Percentiles rank a stretch among this genome's conserved stretches.
Evolutionary conservation across 768 basidiomycete genomes (phyloP).

Genomic region (Tremella mesenterica): DNA sequence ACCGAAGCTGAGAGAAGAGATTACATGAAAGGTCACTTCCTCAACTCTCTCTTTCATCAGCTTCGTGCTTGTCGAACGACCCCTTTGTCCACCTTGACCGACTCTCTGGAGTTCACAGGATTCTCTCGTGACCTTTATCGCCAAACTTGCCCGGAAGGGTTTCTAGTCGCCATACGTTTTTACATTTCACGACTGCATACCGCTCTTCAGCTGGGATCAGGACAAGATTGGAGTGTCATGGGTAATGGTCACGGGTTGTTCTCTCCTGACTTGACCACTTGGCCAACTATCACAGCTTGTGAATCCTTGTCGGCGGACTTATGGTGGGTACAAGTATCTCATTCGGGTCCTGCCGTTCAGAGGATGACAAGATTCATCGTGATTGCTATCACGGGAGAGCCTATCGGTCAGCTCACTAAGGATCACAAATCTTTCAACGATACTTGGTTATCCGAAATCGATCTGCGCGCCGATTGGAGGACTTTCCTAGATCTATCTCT

Average conservation of each 20-base stretch:
- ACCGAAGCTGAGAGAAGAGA: background rate
- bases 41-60: constrained; percentile 4
- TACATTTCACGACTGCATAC: constrained; percentile 20
- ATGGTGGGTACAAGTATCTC: constrained; percentile 6
- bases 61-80: constrained; percentile 3
- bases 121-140: constrained; percentile 9
- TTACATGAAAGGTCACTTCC: constrained; percentile 7
- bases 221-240: constrained; percentile 11
- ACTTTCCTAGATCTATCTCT: background rate
- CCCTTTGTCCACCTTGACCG: background rate
- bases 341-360: constrained; percentile 1
- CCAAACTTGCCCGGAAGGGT: background rate
- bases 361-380: constrained; percentile 18
- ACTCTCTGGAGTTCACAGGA: constrained; percentile 13
- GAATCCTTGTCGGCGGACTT: constrained; percentile 9
- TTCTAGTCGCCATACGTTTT: constrained; percentile 19
- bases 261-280: constrained; percentile 16
- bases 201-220: constrained; percentile 12
- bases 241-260: too few relatives aligned
- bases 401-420: background rate
- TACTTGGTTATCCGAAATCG: too few relatives aligned
- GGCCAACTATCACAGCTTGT: constrained; percentile 15
- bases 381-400: background rate
- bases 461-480: constrained; percentile 2
- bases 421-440: too few relatives aligned